phyloP scores from a whole-genome alignment of 1,284 basidiomycete species.

The Ceratobasidium sp. region DNA sequence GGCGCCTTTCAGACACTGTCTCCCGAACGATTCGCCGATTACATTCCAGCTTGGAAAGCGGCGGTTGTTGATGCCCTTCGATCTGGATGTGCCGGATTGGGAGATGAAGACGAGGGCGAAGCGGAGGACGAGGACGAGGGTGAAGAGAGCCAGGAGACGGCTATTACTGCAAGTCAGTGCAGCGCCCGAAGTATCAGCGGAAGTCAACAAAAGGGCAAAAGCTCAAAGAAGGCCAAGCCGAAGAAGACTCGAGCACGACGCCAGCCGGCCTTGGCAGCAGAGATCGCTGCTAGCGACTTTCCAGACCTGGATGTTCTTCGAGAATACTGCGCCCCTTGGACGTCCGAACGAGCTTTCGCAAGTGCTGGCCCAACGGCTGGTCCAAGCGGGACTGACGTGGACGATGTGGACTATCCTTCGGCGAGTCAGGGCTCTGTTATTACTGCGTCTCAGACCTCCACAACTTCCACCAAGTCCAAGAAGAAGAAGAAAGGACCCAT shows the following conservation, averaged over 20 bases:
- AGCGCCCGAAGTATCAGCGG: slow-evolving; percentile 3
- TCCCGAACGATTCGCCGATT: slow-evolving; percentile 61
- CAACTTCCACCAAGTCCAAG: slow-evolving; percentile 10
- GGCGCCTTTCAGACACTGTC: slow-evolving; percentile 66
- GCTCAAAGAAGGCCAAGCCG: slow-evolving; percentile 17
- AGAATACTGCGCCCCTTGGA: slow-evolving; percentile 38
- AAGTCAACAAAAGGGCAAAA: slow-evolving; percentile 21
- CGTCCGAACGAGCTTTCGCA: slow-evolving; percentile 34
- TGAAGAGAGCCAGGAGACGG: slow-evolving; percentile 35
- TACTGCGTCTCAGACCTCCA: slow-evolving; percentile 35
- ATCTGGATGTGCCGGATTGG: slow-evolving; percentile 25
- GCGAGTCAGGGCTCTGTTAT: slow-evolving; percentile 33
- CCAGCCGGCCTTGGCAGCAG: slow-evolving; percentile 36
- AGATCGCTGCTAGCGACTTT: slow-evolving; percentile 31
- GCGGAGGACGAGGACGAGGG: background rate
- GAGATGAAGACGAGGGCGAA: slow-evolving; percentile 40
- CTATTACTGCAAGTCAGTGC: slow-evolving; percentile 21
- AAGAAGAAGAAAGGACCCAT: slow-evolving; percentile 16
- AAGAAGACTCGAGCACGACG: slow-evolving; percentile 35
- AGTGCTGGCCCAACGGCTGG: background rate
- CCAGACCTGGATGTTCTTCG: slow-evolving; percentile 26
- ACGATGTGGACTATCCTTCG: slow-evolving; percentile 4
- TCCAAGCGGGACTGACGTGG: background rate
- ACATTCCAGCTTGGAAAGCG: slow-evolving; percentile 65
- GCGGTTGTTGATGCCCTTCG: slow-evolving; percentile 37